These are phyloP conservation scores for Pterulicium gracile DNA, from an alignment of 1,284 basidiomycete species.

Conservation along the genomic window DNA sequence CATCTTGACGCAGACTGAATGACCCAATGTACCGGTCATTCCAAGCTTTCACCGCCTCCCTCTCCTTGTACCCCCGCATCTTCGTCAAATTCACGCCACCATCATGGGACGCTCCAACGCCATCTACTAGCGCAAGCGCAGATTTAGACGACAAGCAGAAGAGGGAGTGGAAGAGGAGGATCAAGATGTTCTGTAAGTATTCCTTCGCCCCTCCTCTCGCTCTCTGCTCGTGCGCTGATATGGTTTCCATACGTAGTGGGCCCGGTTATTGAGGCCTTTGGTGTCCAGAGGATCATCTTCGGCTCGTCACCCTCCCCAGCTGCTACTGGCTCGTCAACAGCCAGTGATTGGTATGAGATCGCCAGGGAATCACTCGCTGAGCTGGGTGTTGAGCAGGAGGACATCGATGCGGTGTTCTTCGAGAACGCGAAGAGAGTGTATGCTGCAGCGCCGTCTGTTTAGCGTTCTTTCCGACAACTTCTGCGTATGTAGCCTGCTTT, in stretches of 20 bases:
- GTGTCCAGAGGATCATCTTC: constrained; percentile 49
- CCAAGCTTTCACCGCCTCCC: constrained; percentile 60
- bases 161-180: constrained; percentile 69
- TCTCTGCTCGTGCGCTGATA: constrained; percentile 8
- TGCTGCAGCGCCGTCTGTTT: too few relatives aligned
- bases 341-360: constrained; percentile 72
- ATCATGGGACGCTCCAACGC: constrained; percentile 54
- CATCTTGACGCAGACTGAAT: constrained; percentile 31
- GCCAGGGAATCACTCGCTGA: constrained; percentile 75
- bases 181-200: constrained; percentile 83
- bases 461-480: too few relatives aligned
- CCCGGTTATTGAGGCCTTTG: constrained; percentile 63
- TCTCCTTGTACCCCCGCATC: constrained; percentile 69
- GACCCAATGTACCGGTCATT: constrained; percentile 66
- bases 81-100: constrained; percentile 77
- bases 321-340: constrained; percentile 33
- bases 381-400: constrained; percentile 70
- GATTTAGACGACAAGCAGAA: constrained; percentile 39
- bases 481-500: too few relatives aligned
- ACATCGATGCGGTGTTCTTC: constrained; percentile 63
- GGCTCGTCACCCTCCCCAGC: constrained; percentile 40
- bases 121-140: constrained; percentile 30
- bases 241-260: constrained; percentile 39
- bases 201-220: constrained; percentile 7
- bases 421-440: constrained; percentile 60